Evolutionary conservation across 2,329 filamentous ascomycete genomes (phyloP).

Genomic region (Fusarium sp.): DNA sequence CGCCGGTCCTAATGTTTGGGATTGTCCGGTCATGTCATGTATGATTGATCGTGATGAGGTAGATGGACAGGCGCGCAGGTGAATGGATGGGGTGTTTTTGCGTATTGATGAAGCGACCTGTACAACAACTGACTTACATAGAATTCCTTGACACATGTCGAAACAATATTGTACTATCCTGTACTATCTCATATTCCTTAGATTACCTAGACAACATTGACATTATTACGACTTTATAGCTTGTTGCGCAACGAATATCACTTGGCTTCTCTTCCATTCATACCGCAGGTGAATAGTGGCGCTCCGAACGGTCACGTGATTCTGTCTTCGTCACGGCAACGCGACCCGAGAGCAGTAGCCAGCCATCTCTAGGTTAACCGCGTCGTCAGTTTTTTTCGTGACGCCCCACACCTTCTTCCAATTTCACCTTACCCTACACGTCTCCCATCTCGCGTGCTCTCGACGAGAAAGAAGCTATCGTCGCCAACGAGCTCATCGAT

Average conservation of each 20-base stretch:
- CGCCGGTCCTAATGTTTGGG: neutral
- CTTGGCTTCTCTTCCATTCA: neutral
- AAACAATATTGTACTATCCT: slow-evolving; percentile 26
- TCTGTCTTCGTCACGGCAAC: slow-evolving; percentile 26
- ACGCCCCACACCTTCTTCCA: slow-evolving; percentile 47
- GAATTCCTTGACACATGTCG: slow-evolving; percentile 44
- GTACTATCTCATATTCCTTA: slow-evolving; percentile 36
- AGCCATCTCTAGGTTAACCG: slow-evolving; percentile 38
- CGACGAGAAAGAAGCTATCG: slow-evolving; percentile 38
- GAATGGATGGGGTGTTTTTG: slow-evolving; percentile 23
- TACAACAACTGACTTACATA: slow-evolving; percentile 41
- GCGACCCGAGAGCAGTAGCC: slow-evolving; percentile 9
- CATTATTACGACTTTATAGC: neutral
- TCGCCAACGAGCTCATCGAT: slow-evolving; percentile 44
- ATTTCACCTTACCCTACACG: slow-evolving; percentile 48
- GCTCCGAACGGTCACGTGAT: slow-evolving; percentile 36
- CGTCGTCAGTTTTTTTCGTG: slow-evolving; percentile 47
- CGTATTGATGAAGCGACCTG: slow-evolving; percentile 34
- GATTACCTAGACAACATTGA: slow-evolving; percentile 17
- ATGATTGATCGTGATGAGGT: slow-evolving; percentile 10
- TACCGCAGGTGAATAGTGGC: slow-evolving; percentile 3
- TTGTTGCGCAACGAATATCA: neutral
- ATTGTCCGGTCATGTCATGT: slow-evolving; percentile 3
- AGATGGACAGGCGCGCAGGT: slow-evolving; percentile 25
- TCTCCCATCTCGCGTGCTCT: slow-evolving; percentile 29